Evolutionary conservation across 2,329 filamentous ascomycete species (phyloP).

Genomic region (Cercospora sp.): DNA sequence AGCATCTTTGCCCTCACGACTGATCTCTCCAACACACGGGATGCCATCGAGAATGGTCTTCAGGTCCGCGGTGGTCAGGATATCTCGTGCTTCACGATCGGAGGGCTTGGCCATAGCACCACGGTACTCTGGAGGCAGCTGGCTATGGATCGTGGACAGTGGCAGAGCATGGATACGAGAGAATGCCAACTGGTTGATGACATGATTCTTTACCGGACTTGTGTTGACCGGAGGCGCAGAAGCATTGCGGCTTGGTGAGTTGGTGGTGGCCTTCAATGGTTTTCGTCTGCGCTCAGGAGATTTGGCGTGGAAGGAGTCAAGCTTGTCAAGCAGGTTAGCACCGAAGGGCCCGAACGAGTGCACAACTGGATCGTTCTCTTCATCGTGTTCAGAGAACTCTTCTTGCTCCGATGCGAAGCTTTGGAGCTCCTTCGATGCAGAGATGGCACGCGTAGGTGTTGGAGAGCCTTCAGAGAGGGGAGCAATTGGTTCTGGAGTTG

Average conservation of each 20-base stretch:
- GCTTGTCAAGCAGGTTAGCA: slow-evolving; percentile 76
- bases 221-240: slow-evolving; percentile 28
- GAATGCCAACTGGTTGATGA: slow-evolving; percentile 92
- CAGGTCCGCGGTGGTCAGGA: slow-evolving; percentile 63
- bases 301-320: slow-evolving; percentile 72
- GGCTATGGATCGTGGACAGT: slow-evolving; percentile 82
- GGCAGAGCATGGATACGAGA: slow-evolving; percentile 90
- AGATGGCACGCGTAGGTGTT: slow-evolving; percentile 24
- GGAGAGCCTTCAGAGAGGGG: slow-evolving; percentile 18
- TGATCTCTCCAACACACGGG: slow-evolving; percentile 82
- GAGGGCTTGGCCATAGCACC: slow-evolving; percentile 36
- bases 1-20: slow-evolving; percentile 89
- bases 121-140: slow-evolving; percentile 67
- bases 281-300: slow-evolving; percentile 58
- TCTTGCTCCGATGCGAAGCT: slow-evolving; percentile 45
- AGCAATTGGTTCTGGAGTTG: slow-evolving; percentile 29
- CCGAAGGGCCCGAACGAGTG: slow-evolving; percentile 92
- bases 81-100: slow-evolving; percentile 32
- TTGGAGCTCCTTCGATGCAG: slow-evolving; percentile 20
- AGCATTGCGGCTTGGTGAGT: slow-evolving; percentile 32
- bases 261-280: slow-evolving; percentile 35
- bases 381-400: slow-evolving; percentile 76
- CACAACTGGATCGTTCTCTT: slow-evolving; percentile 91
- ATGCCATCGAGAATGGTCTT: slow-evolving; percentile 71
- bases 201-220: slow-evolving; percentile 71